phyloP scores from a whole-genome alignment of 768 basidiomycete species.

The Mycena sanguinolenta region DNA sequence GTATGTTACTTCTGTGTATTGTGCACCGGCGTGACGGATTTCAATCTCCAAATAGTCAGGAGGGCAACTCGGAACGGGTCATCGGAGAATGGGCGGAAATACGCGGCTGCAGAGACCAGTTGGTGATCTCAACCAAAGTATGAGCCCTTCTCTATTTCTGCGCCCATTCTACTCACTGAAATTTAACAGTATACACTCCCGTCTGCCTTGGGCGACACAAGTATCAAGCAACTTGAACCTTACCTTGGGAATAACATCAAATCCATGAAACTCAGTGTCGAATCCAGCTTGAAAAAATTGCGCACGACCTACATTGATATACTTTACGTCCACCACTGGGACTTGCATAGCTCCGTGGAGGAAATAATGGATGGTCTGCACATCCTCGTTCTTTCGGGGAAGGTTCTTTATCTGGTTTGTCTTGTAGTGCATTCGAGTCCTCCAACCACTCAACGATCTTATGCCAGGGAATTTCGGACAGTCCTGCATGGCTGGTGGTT shows the following conservation, averaged over 20 bases:
- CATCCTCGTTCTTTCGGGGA: constrained; percentile 54
- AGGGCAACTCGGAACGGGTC: too few relatives aligned
- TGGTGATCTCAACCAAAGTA: too few relatives aligned
- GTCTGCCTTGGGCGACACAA: too few relatives aligned
- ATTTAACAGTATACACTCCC: too few relatives aligned
- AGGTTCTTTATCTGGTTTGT: constrained; percentile 54
- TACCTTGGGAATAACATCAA: constrained; percentile 65
- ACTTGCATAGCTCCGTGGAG: constrained; percentile 56
- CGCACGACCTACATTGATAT: constrained; percentile 70
- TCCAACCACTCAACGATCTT: background rate
- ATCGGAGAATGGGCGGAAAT: too few relatives aligned
- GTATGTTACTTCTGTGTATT: background rate
- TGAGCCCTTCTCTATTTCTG: too few relatives aligned
- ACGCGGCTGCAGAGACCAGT: too few relatives aligned
- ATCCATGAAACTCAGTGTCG: constrained; percentile 56
- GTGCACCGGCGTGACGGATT: too few relatives aligned
- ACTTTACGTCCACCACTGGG: constrained; percentile 68
- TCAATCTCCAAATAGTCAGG: too few relatives aligned
- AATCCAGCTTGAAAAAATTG: constrained; percentile 52
- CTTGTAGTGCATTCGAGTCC: background rate
- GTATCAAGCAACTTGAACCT: constrained; percentile 26
- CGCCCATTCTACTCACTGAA: too few relatives aligned
- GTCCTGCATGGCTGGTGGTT: constrained; percentile 55
- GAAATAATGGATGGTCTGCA: constrained; percentile 63
- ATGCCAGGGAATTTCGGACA: constrained; percentile 49